phyloP scores from a whole-genome alignment of 495 filamentous ascomycete species.

The Neurospora terricola region DNA sequence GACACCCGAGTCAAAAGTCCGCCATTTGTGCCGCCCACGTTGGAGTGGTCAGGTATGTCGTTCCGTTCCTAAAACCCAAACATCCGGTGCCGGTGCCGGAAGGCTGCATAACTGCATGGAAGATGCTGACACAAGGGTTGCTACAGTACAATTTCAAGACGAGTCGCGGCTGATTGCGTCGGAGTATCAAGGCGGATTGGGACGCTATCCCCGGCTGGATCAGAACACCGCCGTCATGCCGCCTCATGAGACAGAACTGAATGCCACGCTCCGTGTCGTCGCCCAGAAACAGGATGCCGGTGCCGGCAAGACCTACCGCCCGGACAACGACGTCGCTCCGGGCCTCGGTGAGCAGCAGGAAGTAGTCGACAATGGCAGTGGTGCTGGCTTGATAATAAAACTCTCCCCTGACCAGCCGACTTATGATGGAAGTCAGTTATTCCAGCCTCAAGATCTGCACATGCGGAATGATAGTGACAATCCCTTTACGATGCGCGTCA shows the following conservation, averaged over 20 bases:
- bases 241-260: conserved; percentile 16
- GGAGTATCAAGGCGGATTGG: conserved; percentile 76
- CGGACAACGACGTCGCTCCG: not conserved
- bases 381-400: not conserved
- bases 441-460: not conserved
- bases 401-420: not conserved
- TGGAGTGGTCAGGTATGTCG: conserved; percentile 54
- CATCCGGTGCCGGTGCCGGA: not conserved
- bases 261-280: not conserved
- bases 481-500: not conserved
- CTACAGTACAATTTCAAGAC: conserved; percentile 62
- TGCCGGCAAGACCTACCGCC: not conserved
- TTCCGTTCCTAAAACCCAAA: not conserved
- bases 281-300: conserved; percentile 1
- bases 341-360: conserved; percentile 6
- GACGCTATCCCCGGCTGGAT: conserved; percentile 55
- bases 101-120: not conserved
- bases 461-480: not conserved
- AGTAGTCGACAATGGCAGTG: not conserved
- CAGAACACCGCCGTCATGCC: conserved; percentile 16
- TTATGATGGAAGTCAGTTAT: not conserved
- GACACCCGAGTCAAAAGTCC: conserved; percentile 68
- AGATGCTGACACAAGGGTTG: conserved; percentile 4
- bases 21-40: conserved; percentile 49
- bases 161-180: conserved; percentile 87